phyloP scores from a whole-genome alignment of 768 basidiomycete species.

The Termitomyces eurrhizus region DNA sequence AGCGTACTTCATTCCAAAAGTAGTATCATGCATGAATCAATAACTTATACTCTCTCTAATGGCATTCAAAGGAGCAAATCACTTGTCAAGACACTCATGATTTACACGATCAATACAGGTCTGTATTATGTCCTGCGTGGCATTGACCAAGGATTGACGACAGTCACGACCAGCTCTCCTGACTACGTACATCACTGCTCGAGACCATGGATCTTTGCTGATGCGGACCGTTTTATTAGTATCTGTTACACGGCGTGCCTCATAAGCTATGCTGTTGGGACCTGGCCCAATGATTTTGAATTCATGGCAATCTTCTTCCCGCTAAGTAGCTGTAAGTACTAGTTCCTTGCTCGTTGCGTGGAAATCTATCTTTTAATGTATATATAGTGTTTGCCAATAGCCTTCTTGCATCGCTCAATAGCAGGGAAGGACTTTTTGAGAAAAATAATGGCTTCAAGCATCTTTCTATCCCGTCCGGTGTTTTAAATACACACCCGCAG shows the following conservation, averaged over 20 bases:
- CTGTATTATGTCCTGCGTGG: neutral
- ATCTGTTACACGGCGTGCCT: neutral
- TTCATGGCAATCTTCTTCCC: neutral
- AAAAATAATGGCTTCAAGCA: neutral
- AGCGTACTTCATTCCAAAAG: neutral
- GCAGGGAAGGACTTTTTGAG: neutral
- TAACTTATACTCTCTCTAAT: neutral
- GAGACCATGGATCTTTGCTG: neutral
- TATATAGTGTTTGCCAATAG: neutral
- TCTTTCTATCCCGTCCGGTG: neutral
- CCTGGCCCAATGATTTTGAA: neutral
- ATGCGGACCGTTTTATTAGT: neutral
- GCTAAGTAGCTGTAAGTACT: neutral
- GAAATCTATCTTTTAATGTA: neutral
- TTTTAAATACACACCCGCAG: neutral
- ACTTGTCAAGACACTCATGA: neutral
- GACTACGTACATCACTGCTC: neutral
- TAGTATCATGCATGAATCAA: neutral
- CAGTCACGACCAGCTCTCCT: neutral
- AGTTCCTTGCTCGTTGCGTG: neutral
- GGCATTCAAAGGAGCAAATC: neutral
- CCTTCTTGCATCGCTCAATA: neutral
- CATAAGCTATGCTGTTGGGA: neutral
- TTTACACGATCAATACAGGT: conserved; percentile 4
- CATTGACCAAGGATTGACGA: neutral